These are phyloP conservation scores for Globisporangium takayamanum DNA, from an alignment of 352 stramenopile genomes.

Conservation along the genomic window DNA sequence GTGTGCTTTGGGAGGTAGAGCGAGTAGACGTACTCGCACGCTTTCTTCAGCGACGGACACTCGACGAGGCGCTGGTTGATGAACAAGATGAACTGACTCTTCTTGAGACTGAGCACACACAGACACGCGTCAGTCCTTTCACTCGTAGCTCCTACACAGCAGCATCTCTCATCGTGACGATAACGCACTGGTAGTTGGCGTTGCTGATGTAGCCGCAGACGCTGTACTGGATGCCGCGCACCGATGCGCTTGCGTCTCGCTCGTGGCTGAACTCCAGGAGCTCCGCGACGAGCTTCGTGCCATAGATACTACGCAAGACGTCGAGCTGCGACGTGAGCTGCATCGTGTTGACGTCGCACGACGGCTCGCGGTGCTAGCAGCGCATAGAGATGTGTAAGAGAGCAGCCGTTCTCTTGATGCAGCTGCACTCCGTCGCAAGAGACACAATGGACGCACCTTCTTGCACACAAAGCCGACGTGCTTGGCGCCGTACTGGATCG, in stretches of 20 bases:
- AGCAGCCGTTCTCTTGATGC: neutral
- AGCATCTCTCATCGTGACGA: neutral
- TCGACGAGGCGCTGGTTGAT: constrained; percentile 98
- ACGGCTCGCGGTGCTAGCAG: constrained; percentile 60
- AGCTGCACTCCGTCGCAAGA: neutral
- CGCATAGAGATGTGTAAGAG: neutral
- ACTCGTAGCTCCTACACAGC: neutral
- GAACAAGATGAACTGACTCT: constrained; percentile 92
- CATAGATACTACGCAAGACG: constrained; percentile 69
- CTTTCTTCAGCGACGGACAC: constrained; percentile 85
- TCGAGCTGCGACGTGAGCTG: constrained; percentile 58
- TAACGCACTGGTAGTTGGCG: constrained; percentile 79
- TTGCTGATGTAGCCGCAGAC: constrained; percentile 72
- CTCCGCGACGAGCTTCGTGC: constrained; percentile 60
- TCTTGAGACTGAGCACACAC: constrained; percentile 45
- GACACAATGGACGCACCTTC: constrained; percentile 43
- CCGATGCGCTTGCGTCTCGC: constrained; percentile 15
- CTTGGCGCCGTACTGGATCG: constrained; percentile 88
- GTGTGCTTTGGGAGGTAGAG: constrained; percentile 91
- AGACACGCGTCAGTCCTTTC: neutral
- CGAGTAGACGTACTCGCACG: constrained; percentile 93
- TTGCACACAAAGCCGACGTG: constrained; percentile 95
- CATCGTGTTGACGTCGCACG: constrained; percentile 73
- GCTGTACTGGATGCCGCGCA: constrained; percentile 30
- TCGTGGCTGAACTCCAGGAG: constrained; percentile 42